phyloP scores from a whole-genome alignment of 768 basidiomycete species.

The Mycena kentingensis region DNA sequence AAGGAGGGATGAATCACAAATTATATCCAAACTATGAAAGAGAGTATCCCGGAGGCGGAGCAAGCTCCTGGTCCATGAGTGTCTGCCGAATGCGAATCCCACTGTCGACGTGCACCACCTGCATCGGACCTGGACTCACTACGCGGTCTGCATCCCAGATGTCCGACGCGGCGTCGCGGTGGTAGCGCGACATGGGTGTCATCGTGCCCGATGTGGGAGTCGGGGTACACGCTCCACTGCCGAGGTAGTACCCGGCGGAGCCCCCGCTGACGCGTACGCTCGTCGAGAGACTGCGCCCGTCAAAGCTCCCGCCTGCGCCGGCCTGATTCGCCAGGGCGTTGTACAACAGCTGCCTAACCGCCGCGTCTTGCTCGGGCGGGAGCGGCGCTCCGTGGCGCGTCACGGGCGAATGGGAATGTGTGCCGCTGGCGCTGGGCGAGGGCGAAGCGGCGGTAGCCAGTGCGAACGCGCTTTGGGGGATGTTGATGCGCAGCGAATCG shows the following conservation, averaged over 20 bases:
- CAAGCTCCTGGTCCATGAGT: neutral
- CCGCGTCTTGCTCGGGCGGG: slow-evolving; percentile 10
- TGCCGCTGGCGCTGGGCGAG: neutral
- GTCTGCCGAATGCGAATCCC: neutral
- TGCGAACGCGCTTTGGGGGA: slow-evolving; percentile 10
- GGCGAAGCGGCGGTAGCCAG: neutral
- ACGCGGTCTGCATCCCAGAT: too few species aligned
- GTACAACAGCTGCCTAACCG: slow-evolving; percentile 11
- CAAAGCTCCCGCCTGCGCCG: neutral
- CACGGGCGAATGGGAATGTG: slow-evolving; percentile 11
- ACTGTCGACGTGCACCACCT: neutral
- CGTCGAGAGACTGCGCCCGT: neutral
- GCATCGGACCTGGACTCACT: too few species aligned
- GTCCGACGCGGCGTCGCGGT: too few species aligned
- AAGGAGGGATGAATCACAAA: too few species aligned
- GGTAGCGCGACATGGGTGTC: too few species aligned
- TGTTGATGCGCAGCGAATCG: slow-evolving; percentile 18
- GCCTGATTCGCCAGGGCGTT: neutral
- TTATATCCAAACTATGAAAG: neutral
- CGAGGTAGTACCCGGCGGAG: too few species aligned
- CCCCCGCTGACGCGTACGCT: too few species aligned
- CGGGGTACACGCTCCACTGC: neutral
- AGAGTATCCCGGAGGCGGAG: neutral
- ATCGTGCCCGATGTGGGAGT: neutral
- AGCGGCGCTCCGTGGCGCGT: slow-evolving; percentile 21